Base-by-base conservation (phyloP, 1,284 basidiomycete species). In the Ustilago hordei region DNA sequence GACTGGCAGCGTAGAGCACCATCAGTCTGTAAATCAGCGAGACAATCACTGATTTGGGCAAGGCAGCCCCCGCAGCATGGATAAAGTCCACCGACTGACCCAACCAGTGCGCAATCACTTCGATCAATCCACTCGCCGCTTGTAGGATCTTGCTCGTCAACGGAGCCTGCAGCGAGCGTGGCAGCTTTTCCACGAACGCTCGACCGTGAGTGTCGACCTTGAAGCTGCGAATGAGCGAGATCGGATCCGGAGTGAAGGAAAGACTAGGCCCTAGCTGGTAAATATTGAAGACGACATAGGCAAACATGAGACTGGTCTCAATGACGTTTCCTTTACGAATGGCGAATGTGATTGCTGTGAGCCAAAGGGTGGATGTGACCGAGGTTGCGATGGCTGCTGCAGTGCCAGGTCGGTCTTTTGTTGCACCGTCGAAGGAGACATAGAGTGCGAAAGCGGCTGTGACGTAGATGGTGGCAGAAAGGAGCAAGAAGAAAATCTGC, bases 231-330 rank as follows among this genome's bases (percentile, higher is more conserved):
- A 86, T 80, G 31, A 86, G 72, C 36, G 81, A 67, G 48, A 86
- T 70, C 3, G 84, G 84, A 52, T 86, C 84, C 0, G 81, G 73
- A 9, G 81, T 75, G 38, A 85, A 82, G 6, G 79, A 65, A 5
- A 83, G 69, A 41, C 77, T 79, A 19, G 80, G 69, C 2, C 80
- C 75, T 12, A 85, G 73, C 56, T 83, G 81, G 54, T 80, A 84
- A 56, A 86, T 80, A 67, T 86, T 86, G 64, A 83, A 86, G 5
- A 81, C 79, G 19, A 85, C 83, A 52, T 86, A 86, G 35, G 82
- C 82, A 55, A 84, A 81, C 71, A 86, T 84, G 45, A 86, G 69
- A 13, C 70, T 66, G 15, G 84, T 86, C 63, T 86, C 84, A 50
- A 86, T 80, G 52, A 86, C 84, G 57, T 86, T 85, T 31, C 82